Evolutionary conservation across 768 basidiomycete species (phyloP), one percentile per base, ranked within the genome.

Genomic region (Tulasnella sp.): DNA sequence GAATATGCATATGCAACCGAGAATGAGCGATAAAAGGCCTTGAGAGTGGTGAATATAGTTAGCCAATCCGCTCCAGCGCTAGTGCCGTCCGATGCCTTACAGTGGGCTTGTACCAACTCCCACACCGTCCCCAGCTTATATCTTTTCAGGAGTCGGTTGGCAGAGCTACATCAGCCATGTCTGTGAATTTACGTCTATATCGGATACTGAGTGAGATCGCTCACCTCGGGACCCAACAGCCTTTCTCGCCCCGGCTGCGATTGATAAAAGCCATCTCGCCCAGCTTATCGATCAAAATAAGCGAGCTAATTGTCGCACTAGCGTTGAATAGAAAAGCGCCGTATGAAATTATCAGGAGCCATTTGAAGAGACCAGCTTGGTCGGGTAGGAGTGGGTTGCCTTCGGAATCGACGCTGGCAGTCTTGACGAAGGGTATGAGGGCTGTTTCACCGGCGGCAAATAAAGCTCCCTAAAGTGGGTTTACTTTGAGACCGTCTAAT

Each of bases 251-350:
- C 35, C 73, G 20, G 32, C 26, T 48, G 32, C 73, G 73, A 35
- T 67, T 67, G 26, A 67, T 5, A 23, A 74, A 74, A 26, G 73
- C 44, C 73, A 74, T 74, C 46, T 74, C 73, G 10, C 73, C 73
- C 1, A 74, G 73, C 23, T 74, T 29, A 44, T 74, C 73, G 18
- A 42, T 74, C 18, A 74, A 48, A 35, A 74, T 55, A 20, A 74
- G 44, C 15, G 73, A 74, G 40, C 44, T 74, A 7, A 74, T 74
- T 13, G 73, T 74, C 39, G 73, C 73, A 15, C 40, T 55, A 4
- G 73, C 39, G 44, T 48, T 74, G 44, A 74, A 74, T 5, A 44
- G 35, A 5, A 74, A 48, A 18, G 73, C 73, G 73, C 44, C 44
- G 73, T 74, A 74, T 18, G 73, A 74, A 26, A 74, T 13, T n/a